Base-by-base conservation (phyloP, 2,329 filamentous ascomycete genomes). In the Epichloe sp. region DNA sequence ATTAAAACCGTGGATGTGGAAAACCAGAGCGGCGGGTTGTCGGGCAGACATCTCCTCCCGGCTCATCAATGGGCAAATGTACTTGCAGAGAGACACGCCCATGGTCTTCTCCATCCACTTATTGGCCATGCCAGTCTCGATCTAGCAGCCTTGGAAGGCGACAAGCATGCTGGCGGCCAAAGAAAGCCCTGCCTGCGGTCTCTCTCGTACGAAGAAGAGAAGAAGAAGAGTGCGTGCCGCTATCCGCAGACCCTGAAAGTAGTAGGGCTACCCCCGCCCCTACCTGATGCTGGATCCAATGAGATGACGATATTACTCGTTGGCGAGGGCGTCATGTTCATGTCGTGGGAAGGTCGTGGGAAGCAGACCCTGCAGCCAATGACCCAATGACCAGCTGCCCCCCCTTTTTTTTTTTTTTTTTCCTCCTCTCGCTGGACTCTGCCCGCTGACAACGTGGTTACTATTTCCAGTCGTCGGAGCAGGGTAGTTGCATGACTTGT, bases 1-100 rank as follows among this genome's bases (percentile, higher is more conserved):
- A 31, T 31, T 10, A 31, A 10, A 31, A 10, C 7, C 26, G 26
- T 31, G 26, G 8, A 31, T 8, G 23, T 8, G 23, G 7, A 26
- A 31, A 10, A 10, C 26, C 26, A 8, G 26, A 31, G 26, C 26
- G 26, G 26, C 26, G 26, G 8, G 8, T 31, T 31, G 26, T 31
- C 26, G 26, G 26, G 26, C 26, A 26, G 26, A 26, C 26, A 26
- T 6, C 7, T 26, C 7, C 26, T 26, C 26, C 26, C 50, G 50
- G 45, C 44, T 48, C 45, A 47, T 48, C 45, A 47, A 43, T 43
- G 38, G 31, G 44, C 40, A 44, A 48, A 41, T 44, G 44, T 51
- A 48, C 44, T n/a, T 37, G 19, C 19, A 3, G 19, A 21, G 19
- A 21, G 19, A 21, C 19, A 19, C 19, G 19, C 19, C 19, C 19